Conservation (phyloP, 768 basidiomycete genomes). For the Phallus indusiatus region DNA sequence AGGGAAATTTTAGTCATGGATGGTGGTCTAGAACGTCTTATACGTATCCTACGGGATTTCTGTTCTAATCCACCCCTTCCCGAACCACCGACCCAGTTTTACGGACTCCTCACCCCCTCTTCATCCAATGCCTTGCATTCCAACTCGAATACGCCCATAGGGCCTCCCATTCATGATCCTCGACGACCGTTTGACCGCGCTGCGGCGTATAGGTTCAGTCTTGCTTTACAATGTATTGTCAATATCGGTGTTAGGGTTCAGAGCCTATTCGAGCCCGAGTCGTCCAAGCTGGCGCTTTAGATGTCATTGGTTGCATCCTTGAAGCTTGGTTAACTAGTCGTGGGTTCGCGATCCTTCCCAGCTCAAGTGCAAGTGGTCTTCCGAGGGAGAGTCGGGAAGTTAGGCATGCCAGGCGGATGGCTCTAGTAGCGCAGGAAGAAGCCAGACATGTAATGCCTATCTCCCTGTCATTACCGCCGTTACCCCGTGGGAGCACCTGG, state of each 20-base stretch:
- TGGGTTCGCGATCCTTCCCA: constrained; percentile 80
- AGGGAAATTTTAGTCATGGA: constrained; percentile 98
- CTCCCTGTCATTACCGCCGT: background rate
- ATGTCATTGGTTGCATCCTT: constrained; percentile 87
- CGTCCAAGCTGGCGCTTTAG: constrained; percentile 88
- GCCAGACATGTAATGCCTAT: background rate
- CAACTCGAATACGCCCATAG: constrained; percentile 27
- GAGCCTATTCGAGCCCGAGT: constrained; percentile 87
- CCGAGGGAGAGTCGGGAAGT: constrained; percentile 72
- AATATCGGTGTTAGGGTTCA: constrained; percentile 96
- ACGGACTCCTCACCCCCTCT: constrained; percentile 54
- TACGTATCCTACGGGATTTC: constrained; percentile 84
- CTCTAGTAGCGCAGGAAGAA: constrained; percentile 17
- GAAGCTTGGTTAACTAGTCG: constrained; percentile 88
- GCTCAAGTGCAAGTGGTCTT: constrained; percentile 62
- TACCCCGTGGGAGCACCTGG: background rate
- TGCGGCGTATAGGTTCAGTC: constrained; percentile 78
- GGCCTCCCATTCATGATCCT: constrained; percentile 16
- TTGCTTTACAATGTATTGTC: constrained; percentile 94
- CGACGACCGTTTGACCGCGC: constrained; percentile 55
- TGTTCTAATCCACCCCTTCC: constrained; percentile 77
- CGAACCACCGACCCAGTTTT: constrained; percentile 65
- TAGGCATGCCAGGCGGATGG: constrained; percentile 50
- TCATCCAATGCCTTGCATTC: constrained; percentile 22
- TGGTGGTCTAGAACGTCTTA: constrained; percentile 92